phyloP scores from a whole-genome alignment of 2,329 filamentous ascomycete species.

The Curvularia verruculosa region DNA sequence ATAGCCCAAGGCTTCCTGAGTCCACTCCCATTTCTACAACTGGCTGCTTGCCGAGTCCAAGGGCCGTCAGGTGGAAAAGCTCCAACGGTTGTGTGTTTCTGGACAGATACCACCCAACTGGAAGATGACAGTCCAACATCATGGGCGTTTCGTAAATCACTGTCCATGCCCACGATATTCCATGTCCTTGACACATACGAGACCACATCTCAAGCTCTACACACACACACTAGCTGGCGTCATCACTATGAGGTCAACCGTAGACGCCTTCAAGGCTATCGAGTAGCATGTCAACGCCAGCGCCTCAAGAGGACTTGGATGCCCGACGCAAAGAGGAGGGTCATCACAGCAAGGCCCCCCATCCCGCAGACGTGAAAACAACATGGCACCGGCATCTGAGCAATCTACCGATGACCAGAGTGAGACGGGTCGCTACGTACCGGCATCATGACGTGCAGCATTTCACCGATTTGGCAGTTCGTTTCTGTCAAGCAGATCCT shows the following conservation, averaged over 20 bases:
- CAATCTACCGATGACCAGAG: constrained; percentile 16
- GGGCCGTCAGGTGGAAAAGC: background rate
- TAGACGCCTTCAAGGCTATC: background rate
- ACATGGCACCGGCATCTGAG: constrained; percentile 1
- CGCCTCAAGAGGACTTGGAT: background rate
- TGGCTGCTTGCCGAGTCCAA: background rate
- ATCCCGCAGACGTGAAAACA: background rate
- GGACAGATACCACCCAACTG: background rate
- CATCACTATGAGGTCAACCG: background rate
- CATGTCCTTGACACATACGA: background rate
- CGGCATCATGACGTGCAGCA: constrained; percentile 15
- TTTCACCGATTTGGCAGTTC: constrained; percentile 22
- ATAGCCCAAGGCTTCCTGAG: too few species aligned
- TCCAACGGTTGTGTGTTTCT: background rate
- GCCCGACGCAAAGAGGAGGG: background rate
- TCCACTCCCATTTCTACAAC: background rate
- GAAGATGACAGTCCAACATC: background rate
- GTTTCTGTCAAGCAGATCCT: constrained; percentile 4
- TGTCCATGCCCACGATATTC: background rate
- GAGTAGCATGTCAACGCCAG: background rate
- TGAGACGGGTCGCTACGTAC: constrained; percentile 3
- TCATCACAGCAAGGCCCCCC: background rate
- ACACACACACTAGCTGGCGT: background rate
- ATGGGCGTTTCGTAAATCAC: background rate
- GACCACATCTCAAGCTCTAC: background rate